These are phyloP conservation scores for Skeletonema tropicum DNA, from an alignment of 108 stramenopile species.

Conservation along the genomic window DNA sequence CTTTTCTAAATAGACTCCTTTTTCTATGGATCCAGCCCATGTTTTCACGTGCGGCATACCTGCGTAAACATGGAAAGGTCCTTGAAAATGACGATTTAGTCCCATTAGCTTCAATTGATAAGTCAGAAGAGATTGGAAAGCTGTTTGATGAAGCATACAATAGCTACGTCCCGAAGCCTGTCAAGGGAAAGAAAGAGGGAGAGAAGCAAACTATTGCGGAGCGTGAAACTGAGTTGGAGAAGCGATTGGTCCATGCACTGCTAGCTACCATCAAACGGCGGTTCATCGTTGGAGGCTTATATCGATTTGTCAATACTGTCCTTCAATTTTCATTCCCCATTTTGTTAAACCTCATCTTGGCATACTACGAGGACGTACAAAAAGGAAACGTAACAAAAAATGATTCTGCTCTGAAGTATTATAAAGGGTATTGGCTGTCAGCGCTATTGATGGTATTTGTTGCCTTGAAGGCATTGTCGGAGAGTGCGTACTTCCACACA, in stretches of 20 bases:
- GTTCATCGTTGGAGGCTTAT: slow-evolving; percentile 61
- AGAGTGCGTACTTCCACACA: slow-evolving; percentile 69
- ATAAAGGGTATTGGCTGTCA: slow-evolving; percentile 80
- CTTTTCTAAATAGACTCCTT: slow-evolving; percentile 46
- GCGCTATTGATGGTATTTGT: slow-evolving; percentile 61
- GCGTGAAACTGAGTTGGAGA: slow-evolving; percentile 34
- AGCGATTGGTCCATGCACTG: slow-evolving; percentile 40
- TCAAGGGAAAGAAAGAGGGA: slow-evolving; percentile 4
- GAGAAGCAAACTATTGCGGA: slow-evolving; percentile 2
- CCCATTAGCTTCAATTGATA: slow-evolving; percentile 60
- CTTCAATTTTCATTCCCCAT: slow-evolving; percentile 79
- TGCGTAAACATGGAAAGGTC: slow-evolving; percentile 40
- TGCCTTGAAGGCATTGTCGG: slow-evolving; percentile 68
- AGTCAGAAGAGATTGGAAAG: slow-evolving; percentile 40
- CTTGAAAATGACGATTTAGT: slow-evolving; percentile 65
- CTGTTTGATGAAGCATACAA: slow-evolving; percentile 62
- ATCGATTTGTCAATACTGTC: slow-evolving; percentile 55
- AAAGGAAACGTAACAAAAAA: slow-evolving; percentile 47
- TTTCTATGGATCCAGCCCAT: slow-evolving; percentile 74
- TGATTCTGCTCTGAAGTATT: slow-evolving; percentile 50
- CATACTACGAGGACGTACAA: slow-evolving; percentile 67
- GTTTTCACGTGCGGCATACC: slow-evolving; percentile 58
- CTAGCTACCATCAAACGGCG: slow-evolving; percentile 54
- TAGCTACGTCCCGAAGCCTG: slow-evolving; percentile 28
- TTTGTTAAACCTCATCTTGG: slow-evolving; percentile 63